Conservation (phyloP, 495 filamentous ascomycete genomes). For the Aspergillus leporis region DNA sequence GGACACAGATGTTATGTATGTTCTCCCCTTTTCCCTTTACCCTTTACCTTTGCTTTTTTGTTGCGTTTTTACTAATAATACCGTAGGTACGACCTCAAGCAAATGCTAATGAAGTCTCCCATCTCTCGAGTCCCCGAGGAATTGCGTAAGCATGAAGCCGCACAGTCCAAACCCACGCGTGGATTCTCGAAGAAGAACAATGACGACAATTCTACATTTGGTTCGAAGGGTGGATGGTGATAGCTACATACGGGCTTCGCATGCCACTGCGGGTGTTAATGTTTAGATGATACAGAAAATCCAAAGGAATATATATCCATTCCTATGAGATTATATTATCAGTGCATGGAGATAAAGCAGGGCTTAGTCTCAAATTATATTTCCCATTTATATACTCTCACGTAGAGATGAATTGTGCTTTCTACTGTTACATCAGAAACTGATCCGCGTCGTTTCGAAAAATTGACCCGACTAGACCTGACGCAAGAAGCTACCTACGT, state of each 20-base stretch:
- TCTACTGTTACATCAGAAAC: neutral
- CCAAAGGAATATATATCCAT: neutral
- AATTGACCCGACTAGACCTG: neutral
- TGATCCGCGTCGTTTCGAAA: neutral
- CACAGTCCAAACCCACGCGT: slow-evolving; percentile 74
- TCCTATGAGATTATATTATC: neutral
- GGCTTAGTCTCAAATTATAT: slow-evolving; percentile 1
- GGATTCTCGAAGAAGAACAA: slow-evolving; percentile 63
- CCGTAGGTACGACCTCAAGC: slow-evolving; percentile 75
- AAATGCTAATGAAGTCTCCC: slow-evolving; percentile 90
- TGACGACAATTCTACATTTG: slow-evolving; percentile 62
- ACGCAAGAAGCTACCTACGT: neutral
- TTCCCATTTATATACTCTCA: neutral
- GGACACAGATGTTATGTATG: slow-evolving; percentile 89
- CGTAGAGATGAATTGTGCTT: neutral
- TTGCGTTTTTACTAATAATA: neutral
- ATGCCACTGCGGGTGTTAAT: neutral
- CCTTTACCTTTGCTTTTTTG: neutral
- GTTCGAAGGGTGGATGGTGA: slow-evolving; percentile 57
- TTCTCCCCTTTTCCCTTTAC: slow-evolving; percentile 18
- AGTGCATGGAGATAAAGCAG: neutral
- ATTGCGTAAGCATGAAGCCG: slow-evolving; percentile 88
- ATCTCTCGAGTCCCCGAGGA: slow-evolving; percentile 93
- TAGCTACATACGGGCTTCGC: neutral
- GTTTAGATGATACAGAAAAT: neutral